Evolutionary conservation across 805 yeast species (phyloP), one percentile per base, ranked within the genome.

Genomic region (Suhomyces pyralidae): DNA sequence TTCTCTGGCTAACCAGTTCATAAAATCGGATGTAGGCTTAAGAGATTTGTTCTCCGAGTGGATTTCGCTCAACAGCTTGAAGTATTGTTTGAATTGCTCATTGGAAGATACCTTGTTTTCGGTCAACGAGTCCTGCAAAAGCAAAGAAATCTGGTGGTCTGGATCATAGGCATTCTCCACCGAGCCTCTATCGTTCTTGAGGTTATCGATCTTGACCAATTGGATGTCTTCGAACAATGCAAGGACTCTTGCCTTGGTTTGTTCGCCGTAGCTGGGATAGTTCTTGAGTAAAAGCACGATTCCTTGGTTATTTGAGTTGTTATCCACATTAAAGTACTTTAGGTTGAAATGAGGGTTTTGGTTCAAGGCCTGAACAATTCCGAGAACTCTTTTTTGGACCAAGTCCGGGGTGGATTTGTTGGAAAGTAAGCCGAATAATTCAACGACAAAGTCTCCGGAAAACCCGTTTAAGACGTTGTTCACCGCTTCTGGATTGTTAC

Each of bases 401-500:
- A 75, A 60, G 6, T 69, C 68, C 32, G 77, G 53, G 30, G 51
- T 40, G 14, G 40, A 20, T 14, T 48, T 34, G 3, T 51, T 44
- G 3, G 54, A 48, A 51, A 73, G 64, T n/a, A 59, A 54, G 1
- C 46, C 46, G 44, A 67, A 66, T 24, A 68, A 56, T 12, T 53
- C 51, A 10, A 56, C 55, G 6, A 68, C 53, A 45, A 65, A 65
- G 14, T 22, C 51, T 15, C 45, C 38, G 8, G 59, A 51, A 40
- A 64, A 63, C 24, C 62, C 59, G 5, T 56, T 51, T 32, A 70
- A 53, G 12, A 79, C 69, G 50, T 73, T 73, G 2, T 66, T 66
- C 2, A 78, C 56, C 0, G 91, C 90, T 2, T 79, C 80, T 2
- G 82, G 83, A 63, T 91, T 91, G 64, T 90, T 90, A 60, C 97